Conservation (phyloP, 371 early-diverging fungal species). For the Gilbertella persicaria region DNA sequence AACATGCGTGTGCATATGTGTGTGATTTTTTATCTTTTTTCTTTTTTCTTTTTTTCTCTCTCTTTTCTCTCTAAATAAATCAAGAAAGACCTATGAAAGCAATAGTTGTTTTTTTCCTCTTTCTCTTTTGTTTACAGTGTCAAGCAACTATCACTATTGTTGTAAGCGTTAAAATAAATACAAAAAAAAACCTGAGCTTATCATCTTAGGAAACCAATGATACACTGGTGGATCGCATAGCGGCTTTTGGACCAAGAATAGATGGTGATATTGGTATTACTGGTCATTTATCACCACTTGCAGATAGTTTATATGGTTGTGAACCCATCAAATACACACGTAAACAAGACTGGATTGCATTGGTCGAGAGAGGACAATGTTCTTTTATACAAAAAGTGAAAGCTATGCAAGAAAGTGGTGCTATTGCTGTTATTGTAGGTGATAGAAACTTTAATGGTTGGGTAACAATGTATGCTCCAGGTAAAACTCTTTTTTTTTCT, state of each 20-base stretch:
- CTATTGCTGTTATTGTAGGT: conserved; percentile 89
- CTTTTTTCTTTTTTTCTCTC: background rate
- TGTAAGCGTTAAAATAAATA: conserved; percentile 3
- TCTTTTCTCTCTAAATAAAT: background rate
- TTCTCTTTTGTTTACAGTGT: background rate
- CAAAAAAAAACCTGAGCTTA: background rate
- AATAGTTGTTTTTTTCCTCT: conserved; percentile 1
- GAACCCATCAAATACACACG: conserved; percentile 22
- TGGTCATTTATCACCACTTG: conserved; percentile 45
- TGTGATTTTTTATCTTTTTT: background rate
- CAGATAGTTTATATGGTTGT: conserved; percentile 39
- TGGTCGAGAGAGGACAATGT: conserved; percentile 87
- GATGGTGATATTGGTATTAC: conserved; percentile 41
- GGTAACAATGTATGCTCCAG: conserved; percentile 91
- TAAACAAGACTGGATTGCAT: conserved; percentile 73
- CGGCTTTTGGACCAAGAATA: conserved; percentile 71
- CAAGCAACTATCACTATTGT: conserved; percentile 19
- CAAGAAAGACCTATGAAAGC: background rate
- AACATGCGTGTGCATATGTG: background rate
- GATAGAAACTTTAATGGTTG: conserved; percentile 73
- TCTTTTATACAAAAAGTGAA: conserved; percentile 88
- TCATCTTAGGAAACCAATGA: conserved; percentile 55
- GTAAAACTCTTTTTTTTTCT: conserved; percentile 32
- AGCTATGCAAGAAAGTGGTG: conserved; percentile 86
- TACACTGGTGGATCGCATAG: conserved; percentile 64